Conservation (phyloP, 768 basidiomycete species). For the Multifurca ochricompacta region DNA sequence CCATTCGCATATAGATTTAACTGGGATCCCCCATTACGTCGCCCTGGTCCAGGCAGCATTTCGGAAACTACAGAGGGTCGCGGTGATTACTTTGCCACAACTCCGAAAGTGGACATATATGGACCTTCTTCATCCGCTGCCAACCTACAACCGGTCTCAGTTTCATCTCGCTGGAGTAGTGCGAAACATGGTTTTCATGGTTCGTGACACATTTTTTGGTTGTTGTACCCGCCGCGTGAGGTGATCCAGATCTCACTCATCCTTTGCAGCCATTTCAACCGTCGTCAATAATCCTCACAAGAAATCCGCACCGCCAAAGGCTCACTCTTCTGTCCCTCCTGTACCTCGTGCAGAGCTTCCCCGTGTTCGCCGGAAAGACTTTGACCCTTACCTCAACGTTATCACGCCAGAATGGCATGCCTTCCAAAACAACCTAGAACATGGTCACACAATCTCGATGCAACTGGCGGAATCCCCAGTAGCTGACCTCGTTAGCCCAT, state of each 20-base stretch:
- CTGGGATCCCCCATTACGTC: conserved; percentile 57
- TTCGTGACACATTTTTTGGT: conserved; percentile 32
- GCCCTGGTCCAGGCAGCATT: conserved; percentile 59
- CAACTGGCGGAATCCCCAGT: conserved; percentile 22
- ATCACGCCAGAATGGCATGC: conserved; percentile 72
- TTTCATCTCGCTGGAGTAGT: conserved; percentile 71
- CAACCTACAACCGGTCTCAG: conserved; percentile 39
- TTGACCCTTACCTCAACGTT: conserved; percentile 71
- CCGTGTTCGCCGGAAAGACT: conserved; percentile 74
- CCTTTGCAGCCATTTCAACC: conserved; percentile 74
- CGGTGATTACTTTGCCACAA: conserved; percentile 45
- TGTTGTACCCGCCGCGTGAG: background rate
- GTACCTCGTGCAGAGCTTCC: conserved; percentile 69
- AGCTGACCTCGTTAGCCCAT: conserved; percentile 9
- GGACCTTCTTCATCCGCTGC: conserved; percentile 40
- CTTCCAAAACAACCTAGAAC: conserved; percentile 43
- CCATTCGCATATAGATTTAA: conserved; percentile 55
- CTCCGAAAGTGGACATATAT: conserved; percentile 38
- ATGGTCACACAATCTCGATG: conserved; percentile 29
- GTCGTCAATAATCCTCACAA: conserved; percentile 88
- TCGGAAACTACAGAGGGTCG: conserved; percentile 66
- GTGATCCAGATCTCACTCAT: background rate
- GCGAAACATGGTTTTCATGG: conserved; percentile 85
- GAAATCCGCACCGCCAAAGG: conserved; percentile 77
- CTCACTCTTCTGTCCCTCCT: conserved; percentile 70